Evolutionary conservation across 1,139 yeast species (phyloP), one percentile per base, ranked within the genome.

Genomic region (Saccharomycopsis crataegensis): DNA sequence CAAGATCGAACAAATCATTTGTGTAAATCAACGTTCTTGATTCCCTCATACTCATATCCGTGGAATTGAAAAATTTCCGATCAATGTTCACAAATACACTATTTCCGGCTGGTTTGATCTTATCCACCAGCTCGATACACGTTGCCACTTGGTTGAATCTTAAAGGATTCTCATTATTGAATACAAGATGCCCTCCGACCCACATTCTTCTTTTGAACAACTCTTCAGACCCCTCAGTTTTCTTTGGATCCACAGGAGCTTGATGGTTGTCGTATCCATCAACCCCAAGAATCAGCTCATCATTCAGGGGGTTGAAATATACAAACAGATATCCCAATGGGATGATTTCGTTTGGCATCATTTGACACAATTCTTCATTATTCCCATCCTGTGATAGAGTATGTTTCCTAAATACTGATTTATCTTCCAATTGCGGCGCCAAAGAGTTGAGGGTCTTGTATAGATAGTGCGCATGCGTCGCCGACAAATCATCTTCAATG

Each of bases 251-350:
- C 1, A 59, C 62, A 0, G 96, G 96, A 0, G 93, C 82, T 65
- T 87, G 96, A 61, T 83, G 80, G 55, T 82, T 75, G 61, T 87
- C 96, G 67, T 88, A 91, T 0, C 97, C 97, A 66, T 91, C 98
- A 1, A 63, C 49, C 0, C 86, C 83, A 32, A 88, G 64, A 2
- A 66, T 66, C 0, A 59, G 52, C 59, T 81, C 89, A 32, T 69
- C 65, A 45, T 77, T 80, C 41, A 74, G 69, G 5, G 84, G 81
- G 58, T 79, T 79, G 66, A 81, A 82, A 65, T 76, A 88, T 2
- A 85, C 67, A 56, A 89, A 74, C 59, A 86, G 90, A 59, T 79
- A 82, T 0, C 95, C 95, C 11, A 65, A 64, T 8, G 77, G 77
- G 2, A 76, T 53, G 0, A 53, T 38, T 3, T 59, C 57, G 0